phyloP scores from a whole-genome alignment of 31 red algal species.

The Bonnemaisonia californica region DNA sequence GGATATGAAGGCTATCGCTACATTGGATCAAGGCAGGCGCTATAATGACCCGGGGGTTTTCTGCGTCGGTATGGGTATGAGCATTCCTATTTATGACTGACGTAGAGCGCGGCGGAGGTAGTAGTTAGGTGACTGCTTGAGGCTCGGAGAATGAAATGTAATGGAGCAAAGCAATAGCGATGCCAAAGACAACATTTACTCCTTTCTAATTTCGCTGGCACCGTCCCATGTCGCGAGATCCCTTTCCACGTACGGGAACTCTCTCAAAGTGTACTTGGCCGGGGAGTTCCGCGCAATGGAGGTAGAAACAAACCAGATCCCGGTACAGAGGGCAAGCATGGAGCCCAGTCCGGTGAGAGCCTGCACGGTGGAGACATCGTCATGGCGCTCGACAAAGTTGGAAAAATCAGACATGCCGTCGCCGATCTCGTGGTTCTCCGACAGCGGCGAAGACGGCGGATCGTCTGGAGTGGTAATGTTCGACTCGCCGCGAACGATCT shows the following conservation, averaged over 20 bases:
- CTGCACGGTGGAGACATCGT: slow-evolving; percentile 47
- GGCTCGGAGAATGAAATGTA: too few species aligned
- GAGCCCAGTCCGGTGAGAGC: slow-evolving; percentile 45
- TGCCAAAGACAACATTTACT: not conserved
- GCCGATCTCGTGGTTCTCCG: slow-evolving; percentile 75
- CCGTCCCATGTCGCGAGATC: slow-evolving; percentile 45
- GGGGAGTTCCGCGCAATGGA: not conserved
- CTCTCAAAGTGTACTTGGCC: slow-evolving; percentile 40
- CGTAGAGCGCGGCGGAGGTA: not conserved
- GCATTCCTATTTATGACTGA: slow-evolving; percentile 58
- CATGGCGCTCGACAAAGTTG: slow-evolving; percentile 72
- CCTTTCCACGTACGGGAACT: slow-evolving; percentile 54
- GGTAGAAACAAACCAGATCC: slow-evolving; percentile 13
- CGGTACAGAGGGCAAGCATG: slow-evolving; percentile 35
- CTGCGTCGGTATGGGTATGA: slow-evolving; percentile 35
- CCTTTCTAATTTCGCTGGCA: not conserved
- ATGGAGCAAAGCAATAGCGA: not conserved
- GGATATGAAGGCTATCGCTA: slow-evolving; percentile 55
- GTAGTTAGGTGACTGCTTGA: too few species aligned
- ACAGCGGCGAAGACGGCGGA: slow-evolving; percentile 72
- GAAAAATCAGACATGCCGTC: slow-evolving; percentile 73
- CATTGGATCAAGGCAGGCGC: slow-evolving; percentile 33
- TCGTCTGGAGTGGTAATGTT: slow-evolving; percentile 62
- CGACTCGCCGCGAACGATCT: slow-evolving; percentile 72
- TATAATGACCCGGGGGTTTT: slow-evolving; percentile 74